Conservation (phyloP, 345 rosid species). For the Bruguiera gymnorhiza region DNA sequence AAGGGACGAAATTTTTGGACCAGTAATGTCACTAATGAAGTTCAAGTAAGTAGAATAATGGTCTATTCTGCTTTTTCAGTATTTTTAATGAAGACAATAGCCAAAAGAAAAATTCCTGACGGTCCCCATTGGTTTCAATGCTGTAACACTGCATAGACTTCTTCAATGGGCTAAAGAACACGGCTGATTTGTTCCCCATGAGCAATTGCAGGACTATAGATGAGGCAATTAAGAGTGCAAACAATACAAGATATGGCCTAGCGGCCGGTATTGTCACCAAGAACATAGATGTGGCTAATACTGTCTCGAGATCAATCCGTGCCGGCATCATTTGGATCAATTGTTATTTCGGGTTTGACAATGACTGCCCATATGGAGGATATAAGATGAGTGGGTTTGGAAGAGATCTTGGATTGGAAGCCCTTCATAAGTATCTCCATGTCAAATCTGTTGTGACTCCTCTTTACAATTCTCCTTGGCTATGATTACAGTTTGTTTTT, state of each 20-base stretch:
- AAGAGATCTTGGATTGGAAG: constrained; percentile 61
- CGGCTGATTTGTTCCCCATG: neutral
- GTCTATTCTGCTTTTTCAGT: too few species aligned
- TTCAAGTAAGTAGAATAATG: constrained; percentile 47
- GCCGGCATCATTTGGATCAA: constrained; percentile 71
- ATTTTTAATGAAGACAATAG: too few species aligned
- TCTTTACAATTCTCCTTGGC: constrained; percentile 73
- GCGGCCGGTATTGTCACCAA: constrained; percentile 77
- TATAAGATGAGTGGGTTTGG: constrained; percentile 72
- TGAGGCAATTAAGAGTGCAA: constrained; percentile 63
- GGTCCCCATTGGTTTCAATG: too few species aligned
- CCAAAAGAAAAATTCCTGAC: too few species aligned
- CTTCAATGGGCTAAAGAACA: neutral
- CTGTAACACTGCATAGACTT: too few species aligned
- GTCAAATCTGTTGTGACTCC: constrained; percentile 69
- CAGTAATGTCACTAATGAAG: constrained; percentile 70
- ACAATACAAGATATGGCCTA: constrained; percentile 60
- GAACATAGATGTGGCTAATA: constrained; percentile 59
- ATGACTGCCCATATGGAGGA: constrained; percentile 68
- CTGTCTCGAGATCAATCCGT: constrained; percentile 64
- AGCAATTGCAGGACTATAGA: constrained; percentile 53
- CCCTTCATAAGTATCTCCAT: constrained; percentile 55
- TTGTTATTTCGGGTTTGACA: constrained; percentile 62
- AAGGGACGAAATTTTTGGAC: constrained; percentile 78
- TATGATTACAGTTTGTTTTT: constrained; percentile 13